Percentiles rank a stretch among this genome's conserved stretches.
These are phyloP conservation scores for Cyclotella distinguenda DNA, from an alignment of 108 stramenopile genomes.

Conservation along the genomic window DNA sequence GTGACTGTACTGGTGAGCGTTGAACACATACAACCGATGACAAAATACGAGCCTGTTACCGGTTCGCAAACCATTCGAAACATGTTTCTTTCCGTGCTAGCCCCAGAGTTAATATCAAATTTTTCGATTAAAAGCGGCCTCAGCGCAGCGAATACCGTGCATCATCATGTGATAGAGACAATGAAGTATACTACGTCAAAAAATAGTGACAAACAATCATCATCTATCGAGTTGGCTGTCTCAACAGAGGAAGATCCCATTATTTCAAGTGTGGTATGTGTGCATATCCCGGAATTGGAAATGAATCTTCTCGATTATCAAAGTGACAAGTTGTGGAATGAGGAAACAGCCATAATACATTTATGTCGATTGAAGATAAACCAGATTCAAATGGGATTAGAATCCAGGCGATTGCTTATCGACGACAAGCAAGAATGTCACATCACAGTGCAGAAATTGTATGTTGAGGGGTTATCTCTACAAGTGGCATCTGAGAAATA, in stretches of 20 bases:
- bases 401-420: background rate
- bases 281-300: constrained; percentile 26
- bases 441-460: constrained; percentile 11
- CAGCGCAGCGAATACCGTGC: constrained; percentile 52
- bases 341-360: background rate
- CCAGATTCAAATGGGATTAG: constrained; percentile 27
- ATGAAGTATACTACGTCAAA: background rate
- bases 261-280: constrained; percentile 11
- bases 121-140: constrained; percentile 53
- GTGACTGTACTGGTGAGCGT: constrained; percentile 61
- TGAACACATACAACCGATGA: constrained; percentile 50
- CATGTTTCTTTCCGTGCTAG: constrained; percentile 50
- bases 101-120: constrained; percentile 52
- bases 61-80: constrained; percentile 27
- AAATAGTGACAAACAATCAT: background rate
- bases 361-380: constrained; percentile 12
- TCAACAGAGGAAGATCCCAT: constrained; percentile 1
- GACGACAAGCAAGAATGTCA: background rate
- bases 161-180: constrained; percentile 37
- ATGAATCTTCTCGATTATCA: constrained; percentile 12
- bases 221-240: background rate
- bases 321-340: background rate
- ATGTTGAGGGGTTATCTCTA: background rate
- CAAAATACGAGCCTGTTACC: background rate
- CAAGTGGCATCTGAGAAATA: constrained; percentile 4